Conservation (phyloP, 2,329 filamentous ascomycete genomes). For the Fusarium camptoceras region DNA sequence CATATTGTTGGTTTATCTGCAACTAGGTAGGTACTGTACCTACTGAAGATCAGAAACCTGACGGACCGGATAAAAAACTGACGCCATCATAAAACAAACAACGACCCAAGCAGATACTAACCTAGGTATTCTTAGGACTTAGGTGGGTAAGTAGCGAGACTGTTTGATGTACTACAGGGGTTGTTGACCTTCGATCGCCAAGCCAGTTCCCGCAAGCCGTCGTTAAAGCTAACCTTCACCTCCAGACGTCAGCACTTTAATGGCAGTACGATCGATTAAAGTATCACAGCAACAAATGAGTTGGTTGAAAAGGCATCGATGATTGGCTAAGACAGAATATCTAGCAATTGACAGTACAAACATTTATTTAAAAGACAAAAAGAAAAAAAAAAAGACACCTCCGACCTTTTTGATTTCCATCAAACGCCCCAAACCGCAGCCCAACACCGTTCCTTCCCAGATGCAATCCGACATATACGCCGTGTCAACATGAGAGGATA, state of each 20-base stretch:
- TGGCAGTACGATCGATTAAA: background rate
- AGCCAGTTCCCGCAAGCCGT: conserved; percentile 21
- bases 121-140: background rate
- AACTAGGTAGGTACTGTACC: too few species aligned
- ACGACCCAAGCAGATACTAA: background rate
- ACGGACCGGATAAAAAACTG: background rate
- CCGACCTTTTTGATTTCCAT: conserved; percentile 3
- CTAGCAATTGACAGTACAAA: background rate
- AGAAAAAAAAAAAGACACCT: background rate
- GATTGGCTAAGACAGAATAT: background rate
- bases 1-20: background rate
- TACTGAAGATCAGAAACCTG: background rate
- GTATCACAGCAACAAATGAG: background rate
- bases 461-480: conserved; percentile 28
- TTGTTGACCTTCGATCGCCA: conserved; percentile 30
- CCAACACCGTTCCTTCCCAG: conserved; percentile 30
- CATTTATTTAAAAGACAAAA: background rate
- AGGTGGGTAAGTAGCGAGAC: too few species aligned
- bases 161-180: conserved; percentile 33
- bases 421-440: conserved; percentile 20
- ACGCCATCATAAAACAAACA: background rate
- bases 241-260: background rate
- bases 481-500: conserved; percentile 7
- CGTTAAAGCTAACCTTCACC: conserved; percentile 3
- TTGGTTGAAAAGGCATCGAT: background rate